Base-by-base conservation (phyloP, 345 rosid species). In the Ceriops tagal region DNA sequence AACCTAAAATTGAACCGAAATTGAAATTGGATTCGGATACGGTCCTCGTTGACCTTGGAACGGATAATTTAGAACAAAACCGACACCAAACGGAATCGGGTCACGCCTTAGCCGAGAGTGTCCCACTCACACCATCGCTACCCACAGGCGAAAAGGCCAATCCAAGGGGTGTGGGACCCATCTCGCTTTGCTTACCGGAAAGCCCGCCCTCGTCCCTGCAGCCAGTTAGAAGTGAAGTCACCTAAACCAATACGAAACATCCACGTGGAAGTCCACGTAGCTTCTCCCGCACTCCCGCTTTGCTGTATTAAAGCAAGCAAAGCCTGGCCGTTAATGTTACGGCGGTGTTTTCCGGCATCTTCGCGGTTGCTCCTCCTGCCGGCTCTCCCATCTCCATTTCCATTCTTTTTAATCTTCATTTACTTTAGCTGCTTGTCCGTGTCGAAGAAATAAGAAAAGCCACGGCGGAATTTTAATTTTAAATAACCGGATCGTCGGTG, bases 221-320 rank as follows among this genome's bases (percentile, higher is more conserved):
- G 62, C 78, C 78, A 75, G 70, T 70, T 18, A 70, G n/a, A 27
- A 61, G 15, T 70, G 34, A 52, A 64, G 58, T 59, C 70, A 58
- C 5, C 53, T 1, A 60, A 53, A 16, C 75, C 75, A 76, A 56
- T 76, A 10, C 47, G 6, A 43, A 16, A 5, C 59, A 1, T 31
- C 71, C 79, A 71, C 75, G 79, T 71, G 71, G 71, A 43, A 20
- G 35, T 55, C 65, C 52, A 71, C 72, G 79, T 76, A 31, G 56
- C 69, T 49, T 59, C 32, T 0, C 5, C 8, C 58, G 55, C 56
- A 6, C n/a, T 47, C 32, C 20, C 30, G 3, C 16, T 10, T 21
- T 26, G 3, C 5, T 15, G 11, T 3, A 35, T 31, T 13, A 58
- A 13, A 3, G 18, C 4, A 18, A 32, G 10, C 51, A 22, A 1